Base-by-base conservation (phyloP, 148 eudicot genomes). In the Pharnaceum exiguum region DNA sequence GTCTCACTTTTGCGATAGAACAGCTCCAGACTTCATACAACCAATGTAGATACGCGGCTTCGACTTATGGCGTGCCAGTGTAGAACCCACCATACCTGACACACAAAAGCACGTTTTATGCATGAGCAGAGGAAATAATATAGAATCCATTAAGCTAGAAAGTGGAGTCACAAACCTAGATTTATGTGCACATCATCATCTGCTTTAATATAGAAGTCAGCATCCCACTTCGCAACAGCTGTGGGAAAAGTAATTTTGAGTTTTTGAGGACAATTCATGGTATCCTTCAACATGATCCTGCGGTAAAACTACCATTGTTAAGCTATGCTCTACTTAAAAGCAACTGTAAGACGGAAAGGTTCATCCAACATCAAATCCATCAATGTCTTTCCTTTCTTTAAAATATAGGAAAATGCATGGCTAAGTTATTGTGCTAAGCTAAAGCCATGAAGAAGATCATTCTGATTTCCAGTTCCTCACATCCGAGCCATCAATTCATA, bases 201-300 rank as follows among this genome's bases (percentile, higher is more conserved):
- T 38, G 83, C 95, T 73, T 86, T 86, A 19, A 86, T 71, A 51
- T 78, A 86, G 67, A 80, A 86, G 58, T 83, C 86, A 51, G 90
- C 95, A 71, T 87, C 86, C 90, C 90, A 87, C 62, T 70, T 77
- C 8, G 87, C 79, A 29, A 73, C 85, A 60, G 85, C 95, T 24
- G 85, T 75, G 25, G 87, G 66, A n/a, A 45, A 87, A 84, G 71
- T 77, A 87, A 17, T 57, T 73, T 69, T 79, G 79, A 7, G 95
- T 87, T 69, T 87, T 87, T 13, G 82, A 71, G 54, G 95, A 87
- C 70, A 84, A 46, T 50, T 72, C 85, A 51, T 81, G 95, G 65
- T 84, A 84, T 25, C 95, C 90, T 72, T 87, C 95, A 10, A 79
- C 78, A 73, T 84, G 90, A 60, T 86, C 77, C 95, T 83, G 84